Base-by-base conservation (phyloP, 2,329 filamentous ascomycete genomes). In the Emergomyces orientalis region DNA sequence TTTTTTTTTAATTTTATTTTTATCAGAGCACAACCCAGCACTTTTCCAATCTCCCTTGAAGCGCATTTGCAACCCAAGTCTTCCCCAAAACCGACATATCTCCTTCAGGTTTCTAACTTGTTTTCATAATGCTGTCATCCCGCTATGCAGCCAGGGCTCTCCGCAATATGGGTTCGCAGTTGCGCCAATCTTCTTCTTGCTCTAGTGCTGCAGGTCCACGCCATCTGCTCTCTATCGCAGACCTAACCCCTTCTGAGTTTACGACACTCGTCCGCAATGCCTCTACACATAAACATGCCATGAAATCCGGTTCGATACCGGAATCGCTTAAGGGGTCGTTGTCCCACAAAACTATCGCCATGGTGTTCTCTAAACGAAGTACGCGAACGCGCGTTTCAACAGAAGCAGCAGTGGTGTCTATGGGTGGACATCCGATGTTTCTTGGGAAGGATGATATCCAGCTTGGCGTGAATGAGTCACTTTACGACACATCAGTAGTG, bases 381-480 rank as follows among this genome's bases (percentile, higher is more conserved):
- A 99, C 94, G 14, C 86, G 94, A 64, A 99, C 94, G 14, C 87
- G 94, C 65, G 88, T 99, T 39, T 96, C 91, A 1, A 97, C 92
- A 1, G 94, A 99, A 80, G 88, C 88, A 8, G 94, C 94, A 14
- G 87, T 97, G 45, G 85, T 88, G n/a, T 81, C 90, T 64, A 84
- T 99, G 81, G 91, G 92, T 45, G 94, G 93, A 0, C 89, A 96
- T 70, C 88, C 94, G 27, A 97, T 99, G 92, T 99, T 99, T 74
- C 77, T 99, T 63, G 91, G 92, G 71, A 94, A 92, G 73, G 88
- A 95, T 62, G 94, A 99, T 73, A 99, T 99, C 66, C 94, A 99
- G 76, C 82, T 99, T 25, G 94, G 94, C 60, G 94, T 79, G 67
- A 99, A 99, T 71, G 94, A 99, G 77, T 92, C 90, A 5, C 82